Conservation (phyloP, 768 basidiomycete genomes). For the Leccinum subtestaceum region DNA sequence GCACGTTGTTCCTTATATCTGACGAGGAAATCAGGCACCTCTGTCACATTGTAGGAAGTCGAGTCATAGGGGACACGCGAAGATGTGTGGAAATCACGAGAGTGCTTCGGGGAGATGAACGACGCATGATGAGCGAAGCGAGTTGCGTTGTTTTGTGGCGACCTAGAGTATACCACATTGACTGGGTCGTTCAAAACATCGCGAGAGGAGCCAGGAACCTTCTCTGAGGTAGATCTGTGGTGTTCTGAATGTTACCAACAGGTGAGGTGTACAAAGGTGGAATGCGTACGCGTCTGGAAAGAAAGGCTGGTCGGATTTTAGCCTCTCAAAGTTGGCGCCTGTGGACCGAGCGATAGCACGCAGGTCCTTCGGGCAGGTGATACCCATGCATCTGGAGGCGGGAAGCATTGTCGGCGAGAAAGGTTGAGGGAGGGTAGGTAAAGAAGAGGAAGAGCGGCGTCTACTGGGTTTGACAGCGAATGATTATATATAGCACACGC, state of each 20-base stretch:
- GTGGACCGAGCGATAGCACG: conserved; percentile 36
- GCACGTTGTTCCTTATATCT: conserved; percentile 25
- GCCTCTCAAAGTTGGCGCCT: conserved; percentile 31
- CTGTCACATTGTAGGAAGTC: conserved; percentile 25
- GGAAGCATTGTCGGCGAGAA: conserved; percentile 13
- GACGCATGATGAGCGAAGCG: not conserved
- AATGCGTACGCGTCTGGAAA: conserved; percentile 35
- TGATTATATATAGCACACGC: not conserved
- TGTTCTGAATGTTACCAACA: conserved; percentile 32
- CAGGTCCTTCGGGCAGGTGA: conserved; percentile 38
- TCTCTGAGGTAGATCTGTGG: conserved; percentile 32
- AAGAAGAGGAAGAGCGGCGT: not conserved
- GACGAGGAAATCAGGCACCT: conserved; percentile 29
- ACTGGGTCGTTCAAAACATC: not conserved
- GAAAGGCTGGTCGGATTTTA: conserved; percentile 31
- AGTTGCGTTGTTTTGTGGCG: not conserved
- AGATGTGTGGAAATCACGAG: conserved; percentile 27
- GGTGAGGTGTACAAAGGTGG: conserved; percentile 26
- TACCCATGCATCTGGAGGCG: conserved; percentile 36
- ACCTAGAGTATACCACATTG: not conserved
- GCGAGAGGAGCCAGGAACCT: conserved; percentile 10
- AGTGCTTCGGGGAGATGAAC: conserved; percentile 5
- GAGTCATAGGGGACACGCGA: conserved; percentile 15
- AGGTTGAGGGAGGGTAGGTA: not conserved
- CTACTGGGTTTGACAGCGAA: conserved; percentile 5